Evolutionary conservation across 1,284 basidiomycete genomes (phyloP).

Genomic region (Schizophyllum amplum): DNA sequence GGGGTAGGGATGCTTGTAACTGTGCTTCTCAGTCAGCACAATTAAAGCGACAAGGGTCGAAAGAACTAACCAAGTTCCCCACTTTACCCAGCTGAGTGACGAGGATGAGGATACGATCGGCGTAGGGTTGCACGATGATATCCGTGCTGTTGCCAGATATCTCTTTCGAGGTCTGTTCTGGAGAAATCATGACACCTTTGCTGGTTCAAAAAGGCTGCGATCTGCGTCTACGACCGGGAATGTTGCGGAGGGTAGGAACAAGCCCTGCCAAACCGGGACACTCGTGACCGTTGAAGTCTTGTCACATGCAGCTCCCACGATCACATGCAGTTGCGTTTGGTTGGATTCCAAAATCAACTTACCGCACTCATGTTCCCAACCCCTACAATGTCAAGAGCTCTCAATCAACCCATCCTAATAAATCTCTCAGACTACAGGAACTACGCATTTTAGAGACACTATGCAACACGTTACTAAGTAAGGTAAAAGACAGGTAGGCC

Average conservation of each 20-base stretch:
- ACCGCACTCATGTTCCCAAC: no score
- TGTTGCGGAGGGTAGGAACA: neutral
- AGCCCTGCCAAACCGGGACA: neutral
- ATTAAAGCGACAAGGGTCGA: conserved; percentile 16
- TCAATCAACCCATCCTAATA: no score
- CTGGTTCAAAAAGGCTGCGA: no score
- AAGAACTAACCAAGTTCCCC: conserved; percentile 65
- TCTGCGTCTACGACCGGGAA: neutral
- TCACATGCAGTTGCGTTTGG: neutral
- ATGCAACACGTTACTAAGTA: no score
- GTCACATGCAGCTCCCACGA: neutral
- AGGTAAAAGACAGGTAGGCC: no score
- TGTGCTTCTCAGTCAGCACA: conserved; percentile 5
- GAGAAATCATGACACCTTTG: neutral
- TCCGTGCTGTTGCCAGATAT: conserved; percentile 52
- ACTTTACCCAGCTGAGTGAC: conserved; percentile 86
- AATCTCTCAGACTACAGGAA: no score
- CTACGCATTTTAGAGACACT: no score
- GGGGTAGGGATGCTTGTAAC: conserved; percentile 74
- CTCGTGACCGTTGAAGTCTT: neutral
- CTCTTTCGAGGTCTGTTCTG: neutral
- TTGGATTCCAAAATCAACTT: no score
- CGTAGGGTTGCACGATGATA: conserved; percentile 68
- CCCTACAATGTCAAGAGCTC: no score
- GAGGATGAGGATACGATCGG: conserved; percentile 73